Evolutionary conservation across 768 basidiomycete genomes (phyloP).

Genomic region (Cystofilobasidium capitatum): DNA sequence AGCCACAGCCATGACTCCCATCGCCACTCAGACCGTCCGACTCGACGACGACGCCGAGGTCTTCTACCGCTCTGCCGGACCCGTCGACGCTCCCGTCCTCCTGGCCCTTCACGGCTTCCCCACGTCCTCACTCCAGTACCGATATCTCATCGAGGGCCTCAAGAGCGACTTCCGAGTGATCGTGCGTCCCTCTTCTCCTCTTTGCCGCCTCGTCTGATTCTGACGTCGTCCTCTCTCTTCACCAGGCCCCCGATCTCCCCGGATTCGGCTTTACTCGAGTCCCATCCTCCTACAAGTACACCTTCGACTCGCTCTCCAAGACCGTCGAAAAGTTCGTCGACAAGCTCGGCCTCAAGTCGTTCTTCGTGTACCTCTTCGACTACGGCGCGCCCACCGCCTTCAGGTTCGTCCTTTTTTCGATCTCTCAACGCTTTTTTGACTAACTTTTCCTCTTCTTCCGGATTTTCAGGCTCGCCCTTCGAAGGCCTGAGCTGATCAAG

Average conservation of each 20-base stretch:
- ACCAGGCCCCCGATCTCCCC: slow-evolving; percentile 45
- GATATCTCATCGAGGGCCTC: slow-evolving; percentile 45
- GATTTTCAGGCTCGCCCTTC: slow-evolving; percentile 40
- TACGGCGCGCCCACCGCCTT: slow-evolving; percentile 42
- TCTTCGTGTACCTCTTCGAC: slow-evolving; percentile 48
- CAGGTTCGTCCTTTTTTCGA: slow-evolving; percentile 14
- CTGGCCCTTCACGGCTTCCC: slow-evolving; percentile 50
- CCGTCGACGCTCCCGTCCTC: slow-evolving; percentile 30
- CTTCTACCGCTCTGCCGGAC: slow-evolving; percentile 46
- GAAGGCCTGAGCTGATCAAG: slow-evolving; percentile 43
- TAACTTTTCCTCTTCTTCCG: neutral
- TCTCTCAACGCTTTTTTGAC: neutral
- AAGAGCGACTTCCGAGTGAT: slow-evolving; percentile 44
- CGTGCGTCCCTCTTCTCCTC: slow-evolving; percentile 27
- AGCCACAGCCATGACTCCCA: neutral
- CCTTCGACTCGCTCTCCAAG: slow-evolving; percentile 42
- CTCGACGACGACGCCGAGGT: slow-evolving; percentile 30
- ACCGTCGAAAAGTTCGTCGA: slow-evolving; percentile 45
- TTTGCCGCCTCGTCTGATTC: no score
- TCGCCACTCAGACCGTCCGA: neutral
- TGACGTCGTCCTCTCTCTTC: neutral
- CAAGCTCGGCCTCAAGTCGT: slow-evolving; percentile 41
- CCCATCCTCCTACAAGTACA: slow-evolving; percentile 39
- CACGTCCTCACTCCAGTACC: slow-evolving; percentile 47
- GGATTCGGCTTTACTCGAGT: slow-evolving; percentile 49